Base-by-base conservation (phyloP, 805 yeast species). In the Lachancea thermotolerans region DNA sequence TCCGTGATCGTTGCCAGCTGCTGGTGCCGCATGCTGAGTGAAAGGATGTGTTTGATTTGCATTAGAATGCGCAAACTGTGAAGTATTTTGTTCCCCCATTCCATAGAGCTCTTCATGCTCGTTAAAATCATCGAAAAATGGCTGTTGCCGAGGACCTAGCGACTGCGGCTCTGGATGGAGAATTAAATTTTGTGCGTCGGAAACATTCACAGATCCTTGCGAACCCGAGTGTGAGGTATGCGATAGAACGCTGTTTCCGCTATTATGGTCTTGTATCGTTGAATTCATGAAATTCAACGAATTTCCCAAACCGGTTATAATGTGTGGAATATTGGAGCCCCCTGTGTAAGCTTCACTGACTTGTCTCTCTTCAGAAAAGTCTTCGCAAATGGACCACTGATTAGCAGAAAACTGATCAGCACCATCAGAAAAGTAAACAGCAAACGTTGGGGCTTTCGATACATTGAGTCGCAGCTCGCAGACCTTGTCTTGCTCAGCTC, bases 361-460 rank as follows among this genome's bases (percentile, higher is more conserved):
- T 58, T 85, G 91, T 56, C 82, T 88, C 11, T 86, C 90, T 55
- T 85, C 93, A 47, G 87, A 80, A 53, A 85, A 85, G 64, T 85
- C 95, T 47, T 83, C 91, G 63, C 91, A 84, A 21, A 83, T 80
- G 1, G 85, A 80, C 90, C 90, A 82, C 54, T 79, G 85, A 58
- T 81, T 81, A 18, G 72, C 62, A 50, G 74, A 70, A 34, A 73
- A 69, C 49, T 72, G 72, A 1, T 58, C 60, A 42, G 72, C 72
- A 14, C 78, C 77, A 53, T 77, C 74, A 46, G 79, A 68, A 59
- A 84, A 85, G 55, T 81, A 82, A 1, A 85, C 93, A 1, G 90
- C 86, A 64, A 85, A 85, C 56, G 79, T 81, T 4, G 95, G 95
- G 35, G 85, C 76, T 46, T 79, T 76, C 16, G 75, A 66, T 44